Percentiles rank a stretch among this genome's conserved stretches.
phyloP scores from a whole-genome alignment of 768 basidiomycete genomes.

The Chalciporus pseudorubinellus region DNA sequence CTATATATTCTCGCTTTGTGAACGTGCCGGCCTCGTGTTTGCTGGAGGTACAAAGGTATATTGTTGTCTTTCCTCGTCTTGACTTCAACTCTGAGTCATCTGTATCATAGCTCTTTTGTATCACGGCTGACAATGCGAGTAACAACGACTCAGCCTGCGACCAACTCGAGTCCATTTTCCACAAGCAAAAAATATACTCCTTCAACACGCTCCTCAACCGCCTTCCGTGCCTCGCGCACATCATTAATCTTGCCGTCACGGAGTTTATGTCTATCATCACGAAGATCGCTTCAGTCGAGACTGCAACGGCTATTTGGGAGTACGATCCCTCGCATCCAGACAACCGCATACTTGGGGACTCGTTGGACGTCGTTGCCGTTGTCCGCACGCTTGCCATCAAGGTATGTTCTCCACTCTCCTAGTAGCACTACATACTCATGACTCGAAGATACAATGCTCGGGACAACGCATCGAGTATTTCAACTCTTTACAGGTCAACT shows the following conservation, averaged over 20 bases:
- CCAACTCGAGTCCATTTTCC: slow-evolving; percentile 15
- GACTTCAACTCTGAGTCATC: too few relatives aligned
- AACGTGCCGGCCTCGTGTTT: too few relatives aligned
- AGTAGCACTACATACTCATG: not conserved
- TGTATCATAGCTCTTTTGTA: too few relatives aligned
- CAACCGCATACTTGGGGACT: slow-evolving; percentile 28
- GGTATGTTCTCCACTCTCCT: slow-evolving; percentile 9
- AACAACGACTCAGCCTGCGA: slow-evolving; percentile 24
- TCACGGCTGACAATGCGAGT: slow-evolving; percentile 21
- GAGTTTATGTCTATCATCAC: slow-evolving; percentile 34
- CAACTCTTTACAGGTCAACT: slow-evolving; percentile 18
- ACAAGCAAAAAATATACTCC: not conserved
- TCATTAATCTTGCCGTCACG: slow-evolving; percentile 27
- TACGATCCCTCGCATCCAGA: slow-evolving; percentile 25
- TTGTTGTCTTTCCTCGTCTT: too few relatives aligned
- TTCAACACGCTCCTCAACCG: slow-evolving; percentile 20
- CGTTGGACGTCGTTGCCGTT: slow-evolving; percentile 32
- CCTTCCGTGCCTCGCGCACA: slow-evolving; percentile 31
- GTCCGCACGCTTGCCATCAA: slow-evolving; percentile 32
- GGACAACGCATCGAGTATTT: slow-evolving; percentile 26
- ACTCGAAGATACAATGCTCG: slow-evolving; percentile 2
- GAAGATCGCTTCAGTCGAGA: slow-evolving; percentile 28
- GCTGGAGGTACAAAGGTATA: too few relatives aligned
- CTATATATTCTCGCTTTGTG: too few relatives aligned
- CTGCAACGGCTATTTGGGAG: slow-evolving; percentile 34